phyloP scores from a whole-genome alignment of 768 basidiomycete species.

The Russula compacta region DNA sequence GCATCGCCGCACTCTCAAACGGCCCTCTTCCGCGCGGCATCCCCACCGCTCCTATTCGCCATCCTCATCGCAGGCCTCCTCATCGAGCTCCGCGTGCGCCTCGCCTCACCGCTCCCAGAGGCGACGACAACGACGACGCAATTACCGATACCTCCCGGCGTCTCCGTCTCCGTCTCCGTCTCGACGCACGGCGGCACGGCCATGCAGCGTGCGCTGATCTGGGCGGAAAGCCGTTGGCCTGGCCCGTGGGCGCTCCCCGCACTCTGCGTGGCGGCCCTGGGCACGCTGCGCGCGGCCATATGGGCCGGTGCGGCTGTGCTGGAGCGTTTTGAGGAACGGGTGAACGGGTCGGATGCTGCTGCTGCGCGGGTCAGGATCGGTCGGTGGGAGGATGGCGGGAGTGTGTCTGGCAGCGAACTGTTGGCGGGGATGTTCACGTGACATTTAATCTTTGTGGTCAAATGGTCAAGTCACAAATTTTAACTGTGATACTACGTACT shows the following conservation, averaged over 20 bases:
- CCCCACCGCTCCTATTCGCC: slow-evolving; percentile 4
- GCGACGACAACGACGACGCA: no score
- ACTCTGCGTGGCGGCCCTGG: background rate
- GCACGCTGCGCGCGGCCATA: background rate
- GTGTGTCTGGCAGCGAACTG: slow-evolving; percentile 9
- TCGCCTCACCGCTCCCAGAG: background rate
- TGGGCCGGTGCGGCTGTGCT: background rate
- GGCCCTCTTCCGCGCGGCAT: background rate
- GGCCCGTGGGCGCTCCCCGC: slow-evolving; percentile 6
- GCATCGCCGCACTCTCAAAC: background rate
- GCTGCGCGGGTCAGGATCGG: slow-evolving; percentile 3
- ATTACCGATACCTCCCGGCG: background rate
- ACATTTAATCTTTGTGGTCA: background rate
- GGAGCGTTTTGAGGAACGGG: background rate
- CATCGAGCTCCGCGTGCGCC: slow-evolving; percentile 1
- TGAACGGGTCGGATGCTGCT: background rate
- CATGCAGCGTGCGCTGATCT: slow-evolving; percentile 7
- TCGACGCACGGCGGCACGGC: background rate
- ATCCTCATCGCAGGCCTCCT: slow-evolving; percentile 4
- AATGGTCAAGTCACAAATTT: no score
- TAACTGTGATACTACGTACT: no score
- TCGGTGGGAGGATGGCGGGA: slow-evolving; percentile 12
- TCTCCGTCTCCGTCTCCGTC: background rate
- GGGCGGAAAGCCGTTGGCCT: slow-evolving; percentile 12
- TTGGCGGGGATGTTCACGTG: slow-evolving; percentile 12